Evolutionary conservation across 805 yeast species (phyloP).

Genomic region (Wickerhamomyces chambardii): DNA sequence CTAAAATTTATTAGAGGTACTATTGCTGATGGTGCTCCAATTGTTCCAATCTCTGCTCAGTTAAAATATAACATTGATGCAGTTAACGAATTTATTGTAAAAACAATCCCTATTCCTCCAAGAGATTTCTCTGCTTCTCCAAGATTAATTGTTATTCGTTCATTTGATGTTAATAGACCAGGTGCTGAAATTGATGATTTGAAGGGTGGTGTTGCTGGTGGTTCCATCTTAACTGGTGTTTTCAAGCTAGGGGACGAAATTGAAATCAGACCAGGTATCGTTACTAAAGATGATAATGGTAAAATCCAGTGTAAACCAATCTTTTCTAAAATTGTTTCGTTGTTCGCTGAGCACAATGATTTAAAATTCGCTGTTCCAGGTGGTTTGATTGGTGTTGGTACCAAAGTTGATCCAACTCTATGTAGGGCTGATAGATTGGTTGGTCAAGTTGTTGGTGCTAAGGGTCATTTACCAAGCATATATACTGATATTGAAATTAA

Average conservation of each 20-base stretch:
- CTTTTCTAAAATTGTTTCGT: slow-evolving; percentile 85
- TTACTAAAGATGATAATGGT: slow-evolving; percentile 82
- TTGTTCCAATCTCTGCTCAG: slow-evolving; percentile 98
- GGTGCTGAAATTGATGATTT: slow-evolving; percentile 96
- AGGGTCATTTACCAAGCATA: slow-evolving; percentile 90
- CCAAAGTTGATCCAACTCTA: slow-evolving; percentile 95
- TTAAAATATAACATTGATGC: slow-evolving; percentile 98
- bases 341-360: slow-evolving; percentile 96
- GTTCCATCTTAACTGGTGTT: slow-evolving; percentile 95
- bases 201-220: slow-evolving; percentile 99
- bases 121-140: slow-evolving; percentile 95
- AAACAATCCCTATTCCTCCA: slow-evolving; percentile 91
- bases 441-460: slow-evolving; percentile 98
- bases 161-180: slow-evolving; percentile 98
- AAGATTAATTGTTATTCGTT: slow-evolving; percentile 92
- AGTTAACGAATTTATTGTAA: slow-evolving; percentile 92
- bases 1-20: slow-evolving; percentile 93
- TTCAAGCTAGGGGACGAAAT: slow-evolving; percentile 96
- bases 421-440: slow-evolving; percentile 99
- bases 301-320: slow-evolving; percentile 94
- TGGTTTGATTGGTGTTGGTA: slow-evolving; percentile 99
- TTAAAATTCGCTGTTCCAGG: slow-evolving; percentile 99
- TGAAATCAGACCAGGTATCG: slow-evolving; percentile 98
- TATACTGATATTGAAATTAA: slow-evolving; percentile 97
- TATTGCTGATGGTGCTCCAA: slow-evolving; percentile 98